Conservation (phyloP, 495 filamentous ascomycete genomes). For the Oidiodendron maius region DNA sequence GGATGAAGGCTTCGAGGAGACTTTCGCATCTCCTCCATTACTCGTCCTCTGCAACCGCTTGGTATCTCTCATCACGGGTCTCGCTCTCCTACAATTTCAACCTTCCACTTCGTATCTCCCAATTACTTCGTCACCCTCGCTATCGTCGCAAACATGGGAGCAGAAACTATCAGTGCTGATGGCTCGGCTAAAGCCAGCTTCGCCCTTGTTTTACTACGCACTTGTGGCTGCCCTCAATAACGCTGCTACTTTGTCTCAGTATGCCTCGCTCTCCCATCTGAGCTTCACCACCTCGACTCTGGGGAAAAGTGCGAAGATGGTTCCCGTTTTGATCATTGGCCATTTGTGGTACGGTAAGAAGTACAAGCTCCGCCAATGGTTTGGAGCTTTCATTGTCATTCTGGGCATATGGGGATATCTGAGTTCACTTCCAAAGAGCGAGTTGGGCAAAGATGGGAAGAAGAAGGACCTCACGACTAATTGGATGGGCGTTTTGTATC, state of each 20-base stretch:
- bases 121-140: background rate
- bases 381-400: background rate
- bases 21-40: background rate
- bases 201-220: background rate
- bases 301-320: background rate
- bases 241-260: background rate
- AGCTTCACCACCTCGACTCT: constrained; percentile 1
- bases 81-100: background rate
- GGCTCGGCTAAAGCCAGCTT: background rate
- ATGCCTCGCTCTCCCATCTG: background rate
- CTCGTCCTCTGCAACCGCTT: background rate
- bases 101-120: background rate
- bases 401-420: constrained; percentile 1
- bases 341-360: background rate
- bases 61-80: background rate
- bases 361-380: background rate
- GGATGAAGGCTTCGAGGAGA: background rate
- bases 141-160: background rate
- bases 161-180: background rate
- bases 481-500: background rate
- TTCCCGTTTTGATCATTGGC: background rate
- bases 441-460: background rate
- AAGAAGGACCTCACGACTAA: background rate
- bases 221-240: background rate
- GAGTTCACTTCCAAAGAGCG: background rate